Conservation (phyloP, 2,329 filamentous ascomycete species). For the Nemania bipapillata region DNA sequence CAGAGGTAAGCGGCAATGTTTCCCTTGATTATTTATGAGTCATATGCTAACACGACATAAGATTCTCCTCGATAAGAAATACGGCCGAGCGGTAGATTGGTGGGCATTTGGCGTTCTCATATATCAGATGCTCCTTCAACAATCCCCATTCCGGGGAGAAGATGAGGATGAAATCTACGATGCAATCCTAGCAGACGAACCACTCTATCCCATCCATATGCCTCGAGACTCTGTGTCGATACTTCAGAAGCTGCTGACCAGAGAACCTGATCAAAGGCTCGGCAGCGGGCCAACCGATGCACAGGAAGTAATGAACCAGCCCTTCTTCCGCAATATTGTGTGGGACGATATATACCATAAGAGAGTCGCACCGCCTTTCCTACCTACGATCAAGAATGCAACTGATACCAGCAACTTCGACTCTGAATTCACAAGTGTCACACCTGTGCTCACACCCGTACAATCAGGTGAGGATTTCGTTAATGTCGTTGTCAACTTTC, state of each 20-base stretch:
- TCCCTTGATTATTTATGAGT: not conserved
- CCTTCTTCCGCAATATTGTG: conserved; percentile 96
- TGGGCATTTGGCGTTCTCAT: conserved; percentile 99
- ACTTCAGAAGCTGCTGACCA: conserved; percentile 93
- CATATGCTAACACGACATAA: conserved; percentile 56
- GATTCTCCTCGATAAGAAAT: conserved; percentile 98
- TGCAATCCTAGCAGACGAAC: conserved; percentile 95
- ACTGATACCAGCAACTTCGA: conserved; percentile 99
- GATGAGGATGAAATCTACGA: conserved; percentile 99
- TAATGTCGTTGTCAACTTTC: conserved; percentile 1
- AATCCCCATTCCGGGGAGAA: conserved; percentile 97
- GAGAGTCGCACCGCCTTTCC: conserved; percentile 86
- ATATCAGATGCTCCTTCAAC: conserved; percentile 99
- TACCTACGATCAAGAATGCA: conserved; percentile 87
- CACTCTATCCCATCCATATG: conserved; percentile 98
- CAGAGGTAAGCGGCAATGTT: conserved; percentile 73
- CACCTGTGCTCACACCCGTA: conserved; percentile 94
- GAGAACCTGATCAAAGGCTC: conserved; percentile 91
- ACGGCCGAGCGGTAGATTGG: conserved; percentile 97
- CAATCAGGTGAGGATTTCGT: conserved; percentile 82
- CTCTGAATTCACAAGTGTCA: conserved; percentile 97
- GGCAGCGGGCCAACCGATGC: conserved; percentile 96
- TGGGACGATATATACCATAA: conserved; percentile 99
- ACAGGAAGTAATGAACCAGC: conserved; percentile 98
- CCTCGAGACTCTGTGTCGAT: conserved; percentile 97